Percentiles rank a stretch among this genome's conserved stretches.
phyloP scores from a whole-genome alignment of 495 filamentous ascomycete species.

The Aspergillus funiculosus region DNA sequence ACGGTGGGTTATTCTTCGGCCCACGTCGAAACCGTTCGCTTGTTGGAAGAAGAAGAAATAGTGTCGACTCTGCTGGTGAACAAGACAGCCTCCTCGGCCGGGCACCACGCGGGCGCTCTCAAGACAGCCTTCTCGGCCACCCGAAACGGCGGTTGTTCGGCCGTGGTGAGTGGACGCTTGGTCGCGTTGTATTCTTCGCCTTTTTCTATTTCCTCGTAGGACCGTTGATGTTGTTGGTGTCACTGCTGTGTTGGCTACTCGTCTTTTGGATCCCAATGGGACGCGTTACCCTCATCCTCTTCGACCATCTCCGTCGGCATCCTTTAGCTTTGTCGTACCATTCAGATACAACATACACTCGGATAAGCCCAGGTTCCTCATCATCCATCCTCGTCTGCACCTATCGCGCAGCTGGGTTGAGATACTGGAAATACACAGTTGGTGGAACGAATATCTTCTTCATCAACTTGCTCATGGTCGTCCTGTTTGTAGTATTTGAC shows the following conservation, averaged over 20 bases:
- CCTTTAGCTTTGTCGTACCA: conserved; percentile 91
- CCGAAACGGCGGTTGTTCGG: conserved; percentile 89
- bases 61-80: conserved; percentile 82
- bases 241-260: conserved; percentile 85
- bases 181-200: conserved; percentile 89
- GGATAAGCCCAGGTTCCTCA: conserved; percentile 60
- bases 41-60: conserved; percentile 80
- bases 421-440: conserved; percentile 99
- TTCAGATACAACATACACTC: conserved; percentile 70
- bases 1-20: conserved; percentile 93
- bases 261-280: conserved; percentile 99
- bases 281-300: conserved; percentile 82
- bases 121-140: conserved; percentile 47
- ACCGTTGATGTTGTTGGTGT: conserved; percentile 81
- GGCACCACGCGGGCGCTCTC: conserved; percentile 43
- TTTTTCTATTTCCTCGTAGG: conserved; percentile 95
- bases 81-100: conserved; percentile 85
- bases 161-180: conserved; percentile 89
- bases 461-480: conserved; percentile 89
- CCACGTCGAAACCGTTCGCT: conserved; percentile 72
- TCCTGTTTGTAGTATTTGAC: conserved; percentile 88
- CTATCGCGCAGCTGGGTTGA: conserved; percentile 86
- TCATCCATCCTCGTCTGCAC: conserved; percentile 93
- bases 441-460: conserved; percentile 99
- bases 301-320: conserved; percentile 87